These are phyloP conservation scores for Paramecium caudatum DNA, from an alignment of 73 alveolate species.

Conservation along the genomic window DNA sequence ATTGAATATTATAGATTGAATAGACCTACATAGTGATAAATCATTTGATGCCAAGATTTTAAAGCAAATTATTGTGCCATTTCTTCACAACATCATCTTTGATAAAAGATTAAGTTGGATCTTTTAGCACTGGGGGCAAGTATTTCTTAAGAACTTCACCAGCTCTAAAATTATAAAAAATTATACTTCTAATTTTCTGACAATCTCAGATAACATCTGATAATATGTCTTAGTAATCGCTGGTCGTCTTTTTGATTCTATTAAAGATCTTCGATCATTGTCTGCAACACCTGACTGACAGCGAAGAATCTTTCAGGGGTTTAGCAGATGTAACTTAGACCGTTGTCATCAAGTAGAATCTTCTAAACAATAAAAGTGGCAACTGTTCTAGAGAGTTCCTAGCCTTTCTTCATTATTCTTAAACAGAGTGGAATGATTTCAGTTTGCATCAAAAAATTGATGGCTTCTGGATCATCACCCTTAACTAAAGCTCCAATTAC, in stretches of 20 bases:
- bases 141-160: slow-evolving; percentile 83
- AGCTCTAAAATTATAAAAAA: slow-evolving; percentile 81
- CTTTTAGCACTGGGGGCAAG: slow-evolving; percentile 71
- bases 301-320: slow-evolving; percentile 98
- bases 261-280: slow-evolving; percentile 91
- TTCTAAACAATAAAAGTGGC: slow-evolving; percentile 98
- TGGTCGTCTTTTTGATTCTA: slow-evolving; percentile 86
- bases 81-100: slow-evolving; percentile 75
- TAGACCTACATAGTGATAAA: slow-evolving; percentile 17
- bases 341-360: slow-evolving; percentile 96
- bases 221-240: slow-evolving; percentile 96
- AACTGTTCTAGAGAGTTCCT: slow-evolving; percentile 98
- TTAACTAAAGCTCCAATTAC: slow-evolving; percentile 99
- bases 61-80: slow-evolving; percentile 71
- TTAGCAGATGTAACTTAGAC: slow-evolving; percentile 96
- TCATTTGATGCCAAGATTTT: slow-evolving; percentile 64
- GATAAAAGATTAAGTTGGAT: slow-evolving; percentile 50
- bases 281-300: slow-evolving; percentile 90
- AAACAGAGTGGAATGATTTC: slow-evolving; percentile 99
- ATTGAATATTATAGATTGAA: slow-evolving; percentile 1
- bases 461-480: slow-evolving; percentile 98
- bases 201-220: slow-evolving; percentile 94
- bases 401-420: slow-evolving; percentile 99
- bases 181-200: slow-evolving; percentile 83
- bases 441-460: slow-evolving; percentile 95